These are phyloP conservation scores for Acer saccharum DNA, from an alignment of 345 rosid genomes.

Conservation along the genomic window DNA sequence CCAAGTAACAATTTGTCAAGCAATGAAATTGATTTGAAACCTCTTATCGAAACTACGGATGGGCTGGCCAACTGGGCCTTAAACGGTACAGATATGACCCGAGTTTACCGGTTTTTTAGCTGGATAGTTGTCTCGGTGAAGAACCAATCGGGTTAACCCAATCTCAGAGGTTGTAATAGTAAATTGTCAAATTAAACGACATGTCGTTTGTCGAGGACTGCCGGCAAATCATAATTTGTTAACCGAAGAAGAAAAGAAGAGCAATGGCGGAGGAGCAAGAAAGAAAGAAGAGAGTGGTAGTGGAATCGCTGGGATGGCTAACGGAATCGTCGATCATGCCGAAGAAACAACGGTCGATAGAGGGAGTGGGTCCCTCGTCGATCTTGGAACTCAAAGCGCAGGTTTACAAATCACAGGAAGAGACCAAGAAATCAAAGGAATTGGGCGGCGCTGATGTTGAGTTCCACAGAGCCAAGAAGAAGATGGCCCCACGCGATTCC, in stretches of 20 bases:
- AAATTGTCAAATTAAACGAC: not conserved
- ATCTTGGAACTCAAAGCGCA: slow-evolving; percentile 91
- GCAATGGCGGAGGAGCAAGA: no score
- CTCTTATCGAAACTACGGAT: no score
- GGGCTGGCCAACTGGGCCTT: no score
- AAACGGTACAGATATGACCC: no score
- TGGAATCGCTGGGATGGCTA: slow-evolving; percentile 93
- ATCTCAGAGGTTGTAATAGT: no score
- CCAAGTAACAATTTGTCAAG: no score
- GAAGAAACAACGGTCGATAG: slow-evolving; percentile 80
- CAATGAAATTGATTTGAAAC: no score
- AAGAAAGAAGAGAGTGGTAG: slow-evolving; percentile 62
- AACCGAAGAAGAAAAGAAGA: not conserved
- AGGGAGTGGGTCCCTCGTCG: slow-evolving; percentile 88
- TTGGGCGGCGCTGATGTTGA: slow-evolving; percentile 54
- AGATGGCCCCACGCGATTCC: slow-evolving; percentile 44
- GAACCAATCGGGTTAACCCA: no score
- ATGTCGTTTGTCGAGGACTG: not conserved
- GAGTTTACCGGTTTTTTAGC: no score
- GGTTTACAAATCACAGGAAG: slow-evolving; percentile 86
- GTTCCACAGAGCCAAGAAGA: slow-evolving; percentile 82
- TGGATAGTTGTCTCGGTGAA: no score
- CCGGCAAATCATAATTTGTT: not conserved
- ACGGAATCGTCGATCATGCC: slow-evolving; percentile 94
- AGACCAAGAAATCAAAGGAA: slow-evolving; percentile 66